Conservation (phyloP, 306 rosid species). For the Glycine tomentella region DNA sequence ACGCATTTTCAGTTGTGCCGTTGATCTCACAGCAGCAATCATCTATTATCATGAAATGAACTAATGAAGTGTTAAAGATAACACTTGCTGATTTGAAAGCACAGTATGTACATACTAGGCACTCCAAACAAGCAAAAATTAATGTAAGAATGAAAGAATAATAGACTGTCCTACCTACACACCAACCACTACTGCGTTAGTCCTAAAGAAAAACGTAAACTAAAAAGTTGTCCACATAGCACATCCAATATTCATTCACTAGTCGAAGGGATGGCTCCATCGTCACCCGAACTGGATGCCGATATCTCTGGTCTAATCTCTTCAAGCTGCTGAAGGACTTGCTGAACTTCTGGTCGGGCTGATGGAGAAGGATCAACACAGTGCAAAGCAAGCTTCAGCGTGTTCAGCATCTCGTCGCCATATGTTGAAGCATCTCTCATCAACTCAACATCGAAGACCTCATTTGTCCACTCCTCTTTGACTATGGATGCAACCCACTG, state of each 20-base stretch:
- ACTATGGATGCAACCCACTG: slow-evolving; percentile 99
- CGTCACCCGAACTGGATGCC: slow-evolving; percentile 61
- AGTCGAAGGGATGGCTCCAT: slow-evolving; percentile 62
- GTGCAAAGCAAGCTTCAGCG: slow-evolving; percentile 88
- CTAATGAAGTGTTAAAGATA: slow-evolving; percentile 42
- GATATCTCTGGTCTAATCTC: slow-evolving; percentile 70
- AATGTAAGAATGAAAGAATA: slow-evolving; percentile 81
- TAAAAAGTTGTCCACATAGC: too few species aligned
- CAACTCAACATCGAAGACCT: slow-evolving; percentile 87
- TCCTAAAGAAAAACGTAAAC: not conserved
- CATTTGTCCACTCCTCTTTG: slow-evolving; percentile 97
- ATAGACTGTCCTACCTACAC: slow-evolving; percentile 19
- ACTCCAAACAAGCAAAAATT: slow-evolving; percentile 46
- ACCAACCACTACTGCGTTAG: slow-evolving; percentile 5
- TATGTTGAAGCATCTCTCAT: slow-evolving; percentile 79
- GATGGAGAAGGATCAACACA: slow-evolving; percentile 99
- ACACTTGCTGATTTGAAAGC: slow-evolving; percentile 39
- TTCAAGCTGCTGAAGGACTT: slow-evolving; percentile 82
- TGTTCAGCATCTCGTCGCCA: slow-evolving; percentile 86
- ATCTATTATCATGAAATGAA: not conserved
- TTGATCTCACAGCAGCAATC: not conserved
- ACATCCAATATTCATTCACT: slow-evolving; percentile 45
- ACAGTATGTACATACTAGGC: slow-evolving; percentile 50
- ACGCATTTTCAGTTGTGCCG: too few species aligned
- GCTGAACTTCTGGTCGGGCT: slow-evolving; percentile 78